Base-by-base conservation (phyloP, 495 filamentous ascomycete genomes). In the Podospora australis region DNA sequence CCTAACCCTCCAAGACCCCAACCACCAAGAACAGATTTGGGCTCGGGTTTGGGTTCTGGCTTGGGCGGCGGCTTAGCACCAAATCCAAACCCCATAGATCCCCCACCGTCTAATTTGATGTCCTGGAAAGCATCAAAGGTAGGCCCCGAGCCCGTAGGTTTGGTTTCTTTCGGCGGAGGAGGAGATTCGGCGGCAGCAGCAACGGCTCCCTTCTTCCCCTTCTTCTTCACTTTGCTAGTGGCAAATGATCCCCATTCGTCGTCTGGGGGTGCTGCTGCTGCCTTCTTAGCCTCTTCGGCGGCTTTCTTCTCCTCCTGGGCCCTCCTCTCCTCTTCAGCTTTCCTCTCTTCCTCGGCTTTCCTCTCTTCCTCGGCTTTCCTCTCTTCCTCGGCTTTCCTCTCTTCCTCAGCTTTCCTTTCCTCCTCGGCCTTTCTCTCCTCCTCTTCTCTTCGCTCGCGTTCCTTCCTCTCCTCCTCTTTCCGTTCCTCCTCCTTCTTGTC, bases 61-160 rank as follows among this genome's bases (percentile, higher is more conserved):
- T 25, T 23, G 3, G 10, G 40, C 9, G 40, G 40, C 7, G 64
- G 57, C 19, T 55, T 66, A 36, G 13, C 34, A 16, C 17, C 13
- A 36, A n/a, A n/a, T n/a, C 17, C 34, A 6, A 68, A 30, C 46
- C 70, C 67, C 16, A 69, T 44, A 16, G 63, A 64, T n/a, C 63
- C 59, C n/a, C 53, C 65, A 3, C 70, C 68, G 48, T 73, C 66
- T 26, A 78, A 52, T 42, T 76, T 75, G 55, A 77, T 72, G 4
- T 78, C 72, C 28, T 76, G 56, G 41, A 78, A 73, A 16, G 60
- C 41, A 24, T 71, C 65, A 36, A 67, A 29, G 16, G 59, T 60
- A 6, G 56, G 49, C 16, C 35, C 54, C 24, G 50, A 48, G 29
- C 57, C 54, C 23, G 58, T 45, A 11, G 48, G 44, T 16, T 58